Evolutionary conservation across 129 eudicot genomes (phyloP).

Genomic region (Oenanthe sinensis): DNA sequence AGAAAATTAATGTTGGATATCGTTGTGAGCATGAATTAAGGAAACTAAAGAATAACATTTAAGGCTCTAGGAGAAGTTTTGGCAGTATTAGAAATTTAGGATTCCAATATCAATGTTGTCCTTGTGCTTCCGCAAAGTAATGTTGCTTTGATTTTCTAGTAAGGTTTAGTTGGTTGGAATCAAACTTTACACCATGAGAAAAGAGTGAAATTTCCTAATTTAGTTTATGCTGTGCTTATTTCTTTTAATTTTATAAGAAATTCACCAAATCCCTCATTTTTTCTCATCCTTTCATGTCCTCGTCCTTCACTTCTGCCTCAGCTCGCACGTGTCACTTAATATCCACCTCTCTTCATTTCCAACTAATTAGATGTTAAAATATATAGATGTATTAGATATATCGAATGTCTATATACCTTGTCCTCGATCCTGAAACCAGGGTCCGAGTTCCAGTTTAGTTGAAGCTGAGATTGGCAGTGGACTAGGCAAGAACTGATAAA

Average conservation of each 20-base stretch:
- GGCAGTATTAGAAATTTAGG: not conserved
- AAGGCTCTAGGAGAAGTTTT: not conserved
- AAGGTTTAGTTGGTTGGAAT: not conserved
- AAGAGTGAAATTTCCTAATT: not conserved
- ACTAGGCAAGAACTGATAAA: slow-evolving; percentile 8
- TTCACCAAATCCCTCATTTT: too few relatives aligned
- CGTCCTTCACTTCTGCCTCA: too few relatives aligned
- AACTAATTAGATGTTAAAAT: too few relatives aligned
- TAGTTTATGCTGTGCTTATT: too few relatives aligned
- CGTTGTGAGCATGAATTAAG: not conserved
- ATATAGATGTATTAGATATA: not conserved
- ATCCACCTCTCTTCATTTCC: too few relatives aligned
- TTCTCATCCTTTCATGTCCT: too few relatives aligned
- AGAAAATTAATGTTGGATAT: not conserved
- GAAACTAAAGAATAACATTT: not conserved
- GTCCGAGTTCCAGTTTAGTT: slow-evolving; percentile 4
- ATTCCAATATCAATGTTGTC: not conserved
- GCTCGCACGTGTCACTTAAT: too few relatives aligned
- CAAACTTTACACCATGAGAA: not conserved
- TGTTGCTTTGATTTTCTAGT: too few relatives aligned
- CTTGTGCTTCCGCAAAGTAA: not conserved
- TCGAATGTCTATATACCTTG: not conserved
- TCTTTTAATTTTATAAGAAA: too few relatives aligned
- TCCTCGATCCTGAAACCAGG: not conserved
- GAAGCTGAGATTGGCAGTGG: slow-evolving; percentile 12